Evolutionary conservation across 768 basidiomycete species (phyloP).

Genomic region (Hypholoma fasciculare): DNA sequence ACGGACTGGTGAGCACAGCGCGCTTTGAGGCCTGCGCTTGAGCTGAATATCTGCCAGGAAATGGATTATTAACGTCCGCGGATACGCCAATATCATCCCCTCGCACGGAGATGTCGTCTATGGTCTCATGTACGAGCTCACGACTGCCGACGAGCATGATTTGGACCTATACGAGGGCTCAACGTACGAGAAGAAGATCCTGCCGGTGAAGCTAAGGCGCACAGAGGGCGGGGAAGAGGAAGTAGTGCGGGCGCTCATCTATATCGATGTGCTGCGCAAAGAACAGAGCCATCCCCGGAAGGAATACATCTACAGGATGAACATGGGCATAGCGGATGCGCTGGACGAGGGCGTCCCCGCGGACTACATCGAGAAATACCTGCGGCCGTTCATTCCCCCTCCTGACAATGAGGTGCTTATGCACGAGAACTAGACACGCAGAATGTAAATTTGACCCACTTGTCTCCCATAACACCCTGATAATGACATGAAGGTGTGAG

Average conservation of each 20-base stretch:
- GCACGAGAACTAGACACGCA: constrained; percentile 6
- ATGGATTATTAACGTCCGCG: constrained; percentile 45
- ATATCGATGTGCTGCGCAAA: constrained; percentile 37
- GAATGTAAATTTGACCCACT: background rate
- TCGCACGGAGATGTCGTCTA: constrained; percentile 42
- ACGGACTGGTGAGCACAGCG: constrained; percentile 36
- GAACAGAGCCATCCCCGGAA: constrained; percentile 30
- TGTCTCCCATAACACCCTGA: background rate
- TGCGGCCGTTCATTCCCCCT: constrained; percentile 43
- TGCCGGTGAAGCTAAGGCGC: constrained; percentile 25
- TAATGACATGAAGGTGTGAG: background rate
- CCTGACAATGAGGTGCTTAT: constrained; percentile 6
- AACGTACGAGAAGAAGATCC: constrained; percentile 35
- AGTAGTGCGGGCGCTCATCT: constrained; percentile 34
- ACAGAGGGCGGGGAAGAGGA: background rate
- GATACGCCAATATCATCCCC: constrained; percentile 45
- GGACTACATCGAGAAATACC: constrained; percentile 43
- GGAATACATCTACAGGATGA: constrained; percentile 49
- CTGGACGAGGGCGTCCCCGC: constrained; percentile 36
- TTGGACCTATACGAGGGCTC: constrained; percentile 43
- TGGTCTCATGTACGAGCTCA: constrained; percentile 43
- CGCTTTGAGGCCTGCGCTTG: background rate
- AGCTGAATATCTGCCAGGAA: constrained; percentile 31
- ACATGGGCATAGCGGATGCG: constrained; percentile 43
- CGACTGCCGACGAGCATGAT: constrained; percentile 35